Evolutionary conservation across 257 asterid genomes (phyloP).

Genomic region (Anisodus acutangulus): DNA sequence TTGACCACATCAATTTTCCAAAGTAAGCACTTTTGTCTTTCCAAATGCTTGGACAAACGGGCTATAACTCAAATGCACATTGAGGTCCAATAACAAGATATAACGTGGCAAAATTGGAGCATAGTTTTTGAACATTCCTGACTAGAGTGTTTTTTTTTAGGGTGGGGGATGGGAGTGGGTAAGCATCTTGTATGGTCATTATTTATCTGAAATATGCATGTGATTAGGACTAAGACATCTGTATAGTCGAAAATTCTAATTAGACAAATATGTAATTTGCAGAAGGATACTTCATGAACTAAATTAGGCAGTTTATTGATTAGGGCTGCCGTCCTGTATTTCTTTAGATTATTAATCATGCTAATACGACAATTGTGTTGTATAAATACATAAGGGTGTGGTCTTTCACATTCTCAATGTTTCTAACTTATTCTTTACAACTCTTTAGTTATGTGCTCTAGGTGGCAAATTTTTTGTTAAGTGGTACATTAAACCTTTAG

Average conservation of each 20-base stretch:
- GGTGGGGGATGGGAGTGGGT: background rate
- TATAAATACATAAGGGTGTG: background rate
- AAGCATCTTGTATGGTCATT: background rate
- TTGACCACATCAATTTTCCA: too few relatives aligned
- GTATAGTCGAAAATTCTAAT: background rate
- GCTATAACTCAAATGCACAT: background rate
- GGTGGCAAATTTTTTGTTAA: background rate
- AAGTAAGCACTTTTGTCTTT: too few relatives aligned
- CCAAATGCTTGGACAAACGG: too few relatives aligned
- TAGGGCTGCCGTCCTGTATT: background rate
- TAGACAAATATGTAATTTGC: background rate
- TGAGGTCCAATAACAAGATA: slow-evolving; percentile 2
- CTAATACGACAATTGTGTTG: background rate
- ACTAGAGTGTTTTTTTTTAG: background rate
- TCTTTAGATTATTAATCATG: background rate
- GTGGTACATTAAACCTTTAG: background rate
- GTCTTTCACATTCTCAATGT: background rate
- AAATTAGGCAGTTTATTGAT: background rate
- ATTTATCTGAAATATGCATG: background rate
- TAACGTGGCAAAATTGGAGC: background rate
- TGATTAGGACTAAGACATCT: background rate
- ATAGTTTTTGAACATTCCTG: background rate
- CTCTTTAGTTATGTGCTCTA: background rate
- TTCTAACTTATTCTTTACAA: background rate
- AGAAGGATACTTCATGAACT: background rate